Evolutionary conservation across 1,139 yeast genomes (phyloP).

Genomic region (Yamadazyma sp.): DNA sequence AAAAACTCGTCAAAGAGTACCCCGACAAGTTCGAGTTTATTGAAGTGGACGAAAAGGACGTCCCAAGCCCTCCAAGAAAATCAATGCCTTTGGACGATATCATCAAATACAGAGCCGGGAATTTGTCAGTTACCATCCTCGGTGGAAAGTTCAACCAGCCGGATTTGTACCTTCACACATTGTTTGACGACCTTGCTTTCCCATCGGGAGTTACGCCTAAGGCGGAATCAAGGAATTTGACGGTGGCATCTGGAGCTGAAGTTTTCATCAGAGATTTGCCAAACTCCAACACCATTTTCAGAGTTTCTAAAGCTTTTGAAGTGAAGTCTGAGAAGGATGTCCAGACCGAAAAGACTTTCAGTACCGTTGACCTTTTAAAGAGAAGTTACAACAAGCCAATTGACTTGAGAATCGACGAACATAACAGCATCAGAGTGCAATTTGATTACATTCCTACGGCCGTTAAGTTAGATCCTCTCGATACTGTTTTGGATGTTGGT

Average conservation of each 20-base stretch:
- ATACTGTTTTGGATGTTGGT: constrained; percentile 70
- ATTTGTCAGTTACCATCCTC: constrained; percentile 51
- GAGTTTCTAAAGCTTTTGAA: constrained; percentile 53
- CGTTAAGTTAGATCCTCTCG: constrained; percentile 53
- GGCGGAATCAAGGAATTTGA: constrained; percentile 39
- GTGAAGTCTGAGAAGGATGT: constrained; percentile 51
- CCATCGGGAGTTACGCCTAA: constrained; percentile 59
- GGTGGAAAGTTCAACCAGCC: constrained; percentile 49
- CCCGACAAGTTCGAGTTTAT: constrained; percentile 70
- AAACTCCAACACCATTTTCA: constrained; percentile 55
- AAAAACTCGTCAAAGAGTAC: constrained; percentile 51
- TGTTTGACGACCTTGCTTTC: constrained; percentile 62
- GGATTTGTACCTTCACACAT: constrained; percentile 53
- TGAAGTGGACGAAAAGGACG: constrained; percentile 49
- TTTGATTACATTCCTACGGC: constrained; percentile 63
- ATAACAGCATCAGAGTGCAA: constrained; percentile 44
- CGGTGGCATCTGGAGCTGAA: constrained; percentile 47
- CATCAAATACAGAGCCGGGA: constrained; percentile 60
- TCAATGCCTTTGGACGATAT: constrained; percentile 55
- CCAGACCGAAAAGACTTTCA: constrained; percentile 45
- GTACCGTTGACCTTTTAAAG: constrained; percentile 54
- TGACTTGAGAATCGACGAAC: constrained; percentile 44
- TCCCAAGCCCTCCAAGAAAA: constrained; percentile 44
- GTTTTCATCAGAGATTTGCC: constrained; percentile 70
- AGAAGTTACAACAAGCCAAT: constrained; percentile 48